Evolutionary conservation across 208 protist species (phyloP), one percentile per base, ranked within the genome.

Genomic region (Ichthyophonus hoferi): DNA sequence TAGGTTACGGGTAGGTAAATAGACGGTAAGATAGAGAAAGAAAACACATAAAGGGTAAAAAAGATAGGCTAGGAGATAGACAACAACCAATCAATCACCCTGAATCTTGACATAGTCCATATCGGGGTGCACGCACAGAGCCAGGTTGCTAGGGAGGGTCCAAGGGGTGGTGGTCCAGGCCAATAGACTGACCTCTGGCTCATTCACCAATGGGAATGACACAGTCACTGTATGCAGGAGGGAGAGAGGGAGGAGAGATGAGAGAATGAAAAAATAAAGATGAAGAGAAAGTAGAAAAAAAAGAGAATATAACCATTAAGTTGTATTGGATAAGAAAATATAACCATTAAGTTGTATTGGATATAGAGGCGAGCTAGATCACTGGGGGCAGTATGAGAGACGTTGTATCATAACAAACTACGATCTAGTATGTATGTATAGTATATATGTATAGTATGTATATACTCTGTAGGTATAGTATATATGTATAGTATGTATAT

Each of bases 101-200:
- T 96, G 90, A 50, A 99, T 90, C 90, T 97, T 96, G 83, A 99
- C 96, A 93, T 99, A 99, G 14, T 97, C 96, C n/a, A 99, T 81
- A n/a, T 97, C 94, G 12, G 96, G 94, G 93, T 99, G 95, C 17
- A 99, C 99, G 93, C 97, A 99, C 35, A 99, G 95, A 12, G 96
- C 98, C 2, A 99, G 92, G 94, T 99, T 99, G 87, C 95, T 98
- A 12, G 98, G 98, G 17, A 99, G 94, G 7, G 98, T 99, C 99
- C 99, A 99, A 39, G 99, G 99, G 38, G 99, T 99, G 2, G 99
- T 99, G 0, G 99, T 99, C 99, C 99, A 99, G 12, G 98, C 99
- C 0, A 99, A 78, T n/a, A 99, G 82, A 91, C 87, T 90, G 91
- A 83, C 94, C 86, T 94, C 97, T 92, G 81, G 91, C 2, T 95